Percentiles rank a stretch among this genome's conserved stretches.
phyloP scores from a whole-genome alignment of 805 yeast species.

The Starmera dryadoides region DNA sequence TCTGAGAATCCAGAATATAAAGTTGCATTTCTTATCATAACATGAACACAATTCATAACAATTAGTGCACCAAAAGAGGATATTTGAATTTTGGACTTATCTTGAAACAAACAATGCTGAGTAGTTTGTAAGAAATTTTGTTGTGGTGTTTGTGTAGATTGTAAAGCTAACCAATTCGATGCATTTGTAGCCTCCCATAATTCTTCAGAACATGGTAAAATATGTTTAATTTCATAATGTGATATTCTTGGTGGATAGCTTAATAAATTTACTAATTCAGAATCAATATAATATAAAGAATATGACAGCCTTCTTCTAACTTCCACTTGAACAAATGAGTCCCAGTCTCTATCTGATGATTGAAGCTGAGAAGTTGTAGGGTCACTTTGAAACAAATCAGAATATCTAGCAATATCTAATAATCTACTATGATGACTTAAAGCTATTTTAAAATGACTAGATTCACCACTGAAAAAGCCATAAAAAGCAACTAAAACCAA shows the following conservation, averaged over 20 bases:
- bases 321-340: background rate
- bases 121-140: background rate
- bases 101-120: background rate
- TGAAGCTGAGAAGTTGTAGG: background rate
- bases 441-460: background rate
- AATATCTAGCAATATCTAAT: background rate
- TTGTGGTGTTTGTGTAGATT: background rate
- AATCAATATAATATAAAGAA: background rate
- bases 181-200: background rate
- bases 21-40: conserved; percentile 1
- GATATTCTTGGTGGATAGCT: conserved; percentile 2
- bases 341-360: background rate
- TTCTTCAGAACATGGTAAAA: background rate
- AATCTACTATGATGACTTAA: background rate
- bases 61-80: conserved; percentile 1
- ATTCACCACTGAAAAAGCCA: background rate
- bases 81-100: background rate
- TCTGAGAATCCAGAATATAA: background rate
- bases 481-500: no score
- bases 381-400: background rate
- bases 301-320: conserved; percentile 1
- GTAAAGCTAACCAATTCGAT: background rate
- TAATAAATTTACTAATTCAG: background rate
- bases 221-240: conserved; percentile 1
- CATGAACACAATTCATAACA: background rate